Conservation (phyloP, 352 stramenopile species). For the Globisporangium iwayamae region DNA sequence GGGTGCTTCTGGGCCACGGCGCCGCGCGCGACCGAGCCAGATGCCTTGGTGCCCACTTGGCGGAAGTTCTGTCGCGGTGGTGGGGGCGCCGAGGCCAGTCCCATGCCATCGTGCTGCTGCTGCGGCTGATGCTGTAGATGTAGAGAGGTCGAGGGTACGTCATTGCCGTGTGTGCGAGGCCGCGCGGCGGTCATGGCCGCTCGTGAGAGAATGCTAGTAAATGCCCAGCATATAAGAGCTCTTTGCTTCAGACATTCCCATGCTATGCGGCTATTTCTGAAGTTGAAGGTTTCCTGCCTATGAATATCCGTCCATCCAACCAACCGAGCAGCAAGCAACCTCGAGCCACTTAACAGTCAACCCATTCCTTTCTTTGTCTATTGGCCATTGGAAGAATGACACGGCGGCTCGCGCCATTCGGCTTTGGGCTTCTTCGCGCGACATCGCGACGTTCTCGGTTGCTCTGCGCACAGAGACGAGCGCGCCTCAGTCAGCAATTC, state of each 20-base stretch:
- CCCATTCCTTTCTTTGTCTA: not conserved
- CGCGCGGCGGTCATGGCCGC: conserved; percentile 4
- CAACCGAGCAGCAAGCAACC: no score
- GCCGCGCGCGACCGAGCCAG: conserved; percentile 30
- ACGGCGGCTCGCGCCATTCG: no score
- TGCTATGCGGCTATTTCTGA: no score
- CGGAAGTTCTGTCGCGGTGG: conserved; percentile 47
- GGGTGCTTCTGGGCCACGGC: conserved; percentile 11
- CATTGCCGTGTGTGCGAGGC: not conserved
- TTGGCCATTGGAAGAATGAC: no score
- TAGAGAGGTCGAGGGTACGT: not conserved
- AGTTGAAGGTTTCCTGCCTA: no score
- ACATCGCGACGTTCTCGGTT: not conserved
- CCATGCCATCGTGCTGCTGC: not conserved
- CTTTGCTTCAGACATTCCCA: no score
- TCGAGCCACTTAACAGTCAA: not conserved
- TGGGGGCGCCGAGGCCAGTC: conserved; percentile 7
- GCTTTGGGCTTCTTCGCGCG: not conserved
- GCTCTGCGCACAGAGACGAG: not conserved
- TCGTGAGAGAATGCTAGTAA: not conserved
- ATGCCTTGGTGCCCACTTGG: conserved; percentile 50
- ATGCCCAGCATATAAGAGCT: not conserved
- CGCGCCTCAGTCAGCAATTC: not conserved
- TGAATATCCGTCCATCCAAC: no score
- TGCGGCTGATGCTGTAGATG: not conserved